Conservation (phyloP, 1,284 basidiomycete species). For the Butyriboletus appendiculatus region DNA sequence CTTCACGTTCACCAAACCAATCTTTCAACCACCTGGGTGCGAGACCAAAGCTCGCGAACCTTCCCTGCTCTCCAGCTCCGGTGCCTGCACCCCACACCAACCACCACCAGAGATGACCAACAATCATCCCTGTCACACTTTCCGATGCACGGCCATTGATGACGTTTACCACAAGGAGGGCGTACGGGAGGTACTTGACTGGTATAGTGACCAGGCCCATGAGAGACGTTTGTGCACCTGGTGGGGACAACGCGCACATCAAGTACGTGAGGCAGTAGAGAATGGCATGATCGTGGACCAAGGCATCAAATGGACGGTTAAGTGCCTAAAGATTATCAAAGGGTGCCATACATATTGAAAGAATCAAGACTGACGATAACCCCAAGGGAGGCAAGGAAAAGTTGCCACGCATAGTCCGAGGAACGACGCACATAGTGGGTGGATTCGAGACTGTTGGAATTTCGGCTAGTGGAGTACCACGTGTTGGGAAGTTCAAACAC, state of each 20-base stretch:
- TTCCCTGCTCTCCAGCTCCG: slow-evolving; percentile 34
- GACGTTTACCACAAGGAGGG: slow-evolving; percentile 72
- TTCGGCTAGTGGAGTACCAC: slow-evolving; percentile 48
- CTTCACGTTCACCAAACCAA: slow-evolving; percentile 35
- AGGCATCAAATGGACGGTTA: slow-evolving; percentile 64
- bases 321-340: slow-evolving; percentile 42
- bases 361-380: slow-evolving; percentile 55
- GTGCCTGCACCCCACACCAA: slow-evolving; percentile 49
- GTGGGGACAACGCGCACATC: slow-evolving; percentile 64
- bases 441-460: slow-evolving; percentile 63
- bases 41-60: slow-evolving; percentile 26
- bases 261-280: slow-evolving; percentile 71
- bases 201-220: slow-evolving; percentile 76
- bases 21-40: slow-evolving; percentile 43
- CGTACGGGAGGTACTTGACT: slow-evolving; percentile 73
- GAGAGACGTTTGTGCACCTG: slow-evolving; percentile 65
- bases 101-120: slow-evolving; percentile 84
- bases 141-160: slow-evolving; percentile 66
- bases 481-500: not conserved
- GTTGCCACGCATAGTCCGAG: slow-evolving; percentile 75
- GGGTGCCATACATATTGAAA: not conserved
- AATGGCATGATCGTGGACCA: slow-evolving; percentile 66
- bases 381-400: slow-evolving; percentile 53
- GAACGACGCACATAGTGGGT: slow-evolving; percentile 59
- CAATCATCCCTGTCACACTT: slow-evolving; percentile 67